Base-by-base conservation (phyloP, 2,329 filamentous ascomycete genomes). In the Berkeleyomyces basicola region DNA sequence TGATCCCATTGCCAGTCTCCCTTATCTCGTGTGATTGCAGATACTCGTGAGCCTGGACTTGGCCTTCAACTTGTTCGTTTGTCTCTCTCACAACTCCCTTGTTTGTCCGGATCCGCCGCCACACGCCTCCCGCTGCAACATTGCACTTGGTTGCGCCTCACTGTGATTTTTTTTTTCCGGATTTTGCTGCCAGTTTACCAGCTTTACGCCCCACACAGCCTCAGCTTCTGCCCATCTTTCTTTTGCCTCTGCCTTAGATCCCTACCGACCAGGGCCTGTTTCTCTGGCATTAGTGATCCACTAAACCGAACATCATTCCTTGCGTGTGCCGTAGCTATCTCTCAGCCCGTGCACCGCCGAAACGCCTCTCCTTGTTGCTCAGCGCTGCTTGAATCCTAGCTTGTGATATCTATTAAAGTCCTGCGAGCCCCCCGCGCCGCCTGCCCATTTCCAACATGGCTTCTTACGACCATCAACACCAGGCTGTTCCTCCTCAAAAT, bases 331-430 rank as follows among this genome's bases (percentile, higher is more conserved):
- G 61, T 63, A 63, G 51, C 61, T 63, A 63, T 59, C 61, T 61
- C 51, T 61, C 59, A 64, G 63, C 62, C 62, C 46, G 58, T 64
- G 59, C 49, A 51, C 53, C 44, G n/a, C 37, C 59, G 31, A 64
- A 59, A 58, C 63, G 36, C 58, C 33, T 42, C 59, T 43, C 9
- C 23, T 46, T 36, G 9, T 58, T 44, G n/a, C 14, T 10, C 40
- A 11, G 51, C 39, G 10, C 51, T 55, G 11, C 3, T 36, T 16
- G 11, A 39, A 39, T n/a, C 51, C 51, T 14, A 55, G 51, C 51
- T 39, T 39, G 14, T 43, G 14, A 46, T 53, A 33, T 61, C 51
- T 64, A 64, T 64, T 64, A 64, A 64, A 64, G 63, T 53, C 63
- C 59, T 61, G 59, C 59, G 59, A 44, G 42, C 55, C 63, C 63